These are phyloP conservation scores for Urochloa ruziziensis DNA, from an alignment of 176 grass and related monocot genomes.

Conservation along the genomic window DNA sequence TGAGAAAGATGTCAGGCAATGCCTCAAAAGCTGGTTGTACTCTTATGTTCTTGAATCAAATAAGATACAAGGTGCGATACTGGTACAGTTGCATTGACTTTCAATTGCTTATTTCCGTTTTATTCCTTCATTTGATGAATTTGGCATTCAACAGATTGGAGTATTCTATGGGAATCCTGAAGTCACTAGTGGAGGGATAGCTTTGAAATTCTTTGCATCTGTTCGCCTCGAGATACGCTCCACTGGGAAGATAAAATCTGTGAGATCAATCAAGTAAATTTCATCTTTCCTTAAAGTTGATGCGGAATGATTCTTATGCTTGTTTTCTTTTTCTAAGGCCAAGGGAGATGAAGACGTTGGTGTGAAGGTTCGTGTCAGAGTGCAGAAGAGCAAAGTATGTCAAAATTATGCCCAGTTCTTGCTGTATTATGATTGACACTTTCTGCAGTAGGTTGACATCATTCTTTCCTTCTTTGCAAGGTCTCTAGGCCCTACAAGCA, in stretches of 20 bases:
- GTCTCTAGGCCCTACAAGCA: conserved; percentile 97
- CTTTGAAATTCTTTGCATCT: conserved; percentile 97
- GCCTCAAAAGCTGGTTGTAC: conserved; percentile 98
- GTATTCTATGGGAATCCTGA: conserved; percentile 99
- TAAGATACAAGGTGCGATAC: conserved; percentile 89
- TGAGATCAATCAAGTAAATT: conserved; percentile 46
- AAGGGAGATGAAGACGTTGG: conserved; percentile 98
- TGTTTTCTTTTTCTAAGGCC: conserved; percentile 49
- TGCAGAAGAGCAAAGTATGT: conserved; percentile 99
- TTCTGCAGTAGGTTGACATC: conserved; percentile 12
- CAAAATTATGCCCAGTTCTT: conserved; percentile 11
- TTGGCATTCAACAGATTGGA: conserved; percentile 64
- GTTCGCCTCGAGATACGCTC: conserved; percentile 94
- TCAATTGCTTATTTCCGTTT: conserved; percentile 16
- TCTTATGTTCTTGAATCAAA: conserved; percentile 99
- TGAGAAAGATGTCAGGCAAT: conserved; percentile 99
- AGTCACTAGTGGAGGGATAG: conserved; percentile 98
- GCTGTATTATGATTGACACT: conserved; percentile 8
- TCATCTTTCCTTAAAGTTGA: not conserved
- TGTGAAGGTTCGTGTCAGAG: conserved; percentile 93
- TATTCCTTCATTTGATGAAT: conserved; percentile 26
- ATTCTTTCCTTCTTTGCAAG: conserved; percentile 37
- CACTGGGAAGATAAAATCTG: conserved; percentile 98
- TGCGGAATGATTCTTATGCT: conserved; percentile 11
- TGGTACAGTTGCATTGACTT: conserved; percentile 8